Base-by-base conservation (phyloP, 805 yeast species). In the Myxozyma vanderwaltii region DNA sequence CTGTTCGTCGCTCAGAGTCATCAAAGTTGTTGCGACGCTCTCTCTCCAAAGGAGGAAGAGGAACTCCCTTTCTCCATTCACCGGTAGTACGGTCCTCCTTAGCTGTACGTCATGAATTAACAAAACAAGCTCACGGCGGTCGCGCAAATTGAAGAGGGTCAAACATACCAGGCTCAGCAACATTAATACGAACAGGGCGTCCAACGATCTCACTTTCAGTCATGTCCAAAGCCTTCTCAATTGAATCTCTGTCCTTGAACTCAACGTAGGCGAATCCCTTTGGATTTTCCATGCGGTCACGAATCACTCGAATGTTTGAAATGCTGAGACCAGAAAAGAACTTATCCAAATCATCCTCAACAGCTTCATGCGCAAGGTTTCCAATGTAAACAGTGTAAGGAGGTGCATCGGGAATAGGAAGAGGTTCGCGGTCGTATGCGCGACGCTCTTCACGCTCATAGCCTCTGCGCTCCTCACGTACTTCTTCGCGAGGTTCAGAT, bases 211-310 rank as follows among this genome's bases (percentile, higher is more conserved):
- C 77, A 67, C 83, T 85, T 74, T 89, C 89, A 69, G 89, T 79
- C 71, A 85, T 82, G 58, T 83, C 82, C 67, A 92, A 75, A 47
- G 97, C 94, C 63, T 81, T 80, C 57, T 79, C 86, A 69, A 92
- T 80, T 67, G 88, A 87, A 61, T 88, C 96, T 70, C 85, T 86
- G 61, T 88, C 82, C 72, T 84, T 90, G 69, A 84, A 94, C 73
- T 91, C 96, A 61, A 92, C 88, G 72, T 89, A 91, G 26, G 95
- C 97, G 70, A 85, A 88, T 44, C 96, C 96, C 69, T 87, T 86
- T 80, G 88, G 79, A 70, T 85, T 83, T 29, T 63, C 66, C 58
- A 85, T 82, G 63, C 76, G 80, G 74, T 88, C 96, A 70, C 77
- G 81, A 66, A 96, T 96, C 66, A 89, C 82, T 63, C 85, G 83